phyloP scores from a whole-genome alignment of 1,284 basidiomycete species.

The Amylostereum areolatum region DNA sequence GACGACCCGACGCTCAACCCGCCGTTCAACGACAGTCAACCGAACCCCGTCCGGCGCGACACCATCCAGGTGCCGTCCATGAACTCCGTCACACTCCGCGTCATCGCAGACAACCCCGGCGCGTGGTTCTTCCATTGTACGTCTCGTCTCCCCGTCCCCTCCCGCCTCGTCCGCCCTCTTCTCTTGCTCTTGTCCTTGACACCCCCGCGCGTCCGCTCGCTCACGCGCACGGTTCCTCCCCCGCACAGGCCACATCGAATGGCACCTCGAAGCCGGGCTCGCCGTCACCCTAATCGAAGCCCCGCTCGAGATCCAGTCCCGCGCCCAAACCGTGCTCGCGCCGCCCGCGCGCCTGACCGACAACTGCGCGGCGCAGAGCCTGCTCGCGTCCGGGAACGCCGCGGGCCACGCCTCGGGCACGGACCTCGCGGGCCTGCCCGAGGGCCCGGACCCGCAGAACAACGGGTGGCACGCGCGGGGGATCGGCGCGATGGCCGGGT shows the following conservation, averaged over 20 bases:
- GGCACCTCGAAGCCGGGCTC: constrained; percentile 77
- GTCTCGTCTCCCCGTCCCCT: constrained; percentile 22
- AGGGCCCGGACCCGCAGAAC: constrained; percentile 66
- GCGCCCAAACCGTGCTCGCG: constrained; percentile 35
- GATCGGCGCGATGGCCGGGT: constrained; percentile 80
- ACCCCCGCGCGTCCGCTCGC: too few relatives aligned
- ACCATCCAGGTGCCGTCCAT: constrained; percentile 61
- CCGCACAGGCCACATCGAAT: constrained; percentile 68
- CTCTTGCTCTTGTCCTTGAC: too few relatives aligned
- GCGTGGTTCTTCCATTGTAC: constrained; percentile 79
- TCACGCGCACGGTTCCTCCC: background rate
- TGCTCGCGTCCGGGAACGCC: constrained; percentile 72
- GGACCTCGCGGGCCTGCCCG: constrained; percentile 55
- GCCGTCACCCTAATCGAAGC: constrained; percentile 78
- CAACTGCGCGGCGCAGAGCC: constrained; percentile 64
- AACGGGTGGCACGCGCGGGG: constrained; percentile 79
- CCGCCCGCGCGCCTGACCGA: constrained; percentile 41
- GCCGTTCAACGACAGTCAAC: constrained; percentile 65
- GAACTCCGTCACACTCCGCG: constrained; percentile 58
- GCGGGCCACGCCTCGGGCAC: constrained; percentile 61
- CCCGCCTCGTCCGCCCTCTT: too few relatives aligned
- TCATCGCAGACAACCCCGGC: constrained; percentile 79
- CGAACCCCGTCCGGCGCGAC: constrained; percentile 85
- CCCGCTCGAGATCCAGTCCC: constrained; percentile 55
- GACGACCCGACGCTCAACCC: constrained; percentile 79